phyloP scores from a whole-genome alignment of 306 rosid genomes.

The Trifolium fragiferum region DNA sequence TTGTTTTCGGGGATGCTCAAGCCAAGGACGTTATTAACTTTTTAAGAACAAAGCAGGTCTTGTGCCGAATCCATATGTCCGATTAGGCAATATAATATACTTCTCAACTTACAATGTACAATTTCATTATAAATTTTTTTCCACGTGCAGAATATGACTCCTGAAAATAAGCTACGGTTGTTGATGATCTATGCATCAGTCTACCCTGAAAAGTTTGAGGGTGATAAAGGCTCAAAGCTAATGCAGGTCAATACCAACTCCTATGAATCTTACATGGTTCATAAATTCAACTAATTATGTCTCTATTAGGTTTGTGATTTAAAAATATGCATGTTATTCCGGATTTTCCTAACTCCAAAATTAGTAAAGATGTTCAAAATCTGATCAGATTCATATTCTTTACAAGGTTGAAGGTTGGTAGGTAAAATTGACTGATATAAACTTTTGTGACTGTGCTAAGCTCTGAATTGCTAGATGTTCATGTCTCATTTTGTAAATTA shows the following conservation, averaged over 20 bases:
- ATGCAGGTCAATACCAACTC: conserved; percentile 74
- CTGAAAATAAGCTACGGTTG: conserved; percentile 90
- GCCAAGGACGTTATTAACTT: conserved; percentile 89
- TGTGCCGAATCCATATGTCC: conserved; percentile 29
- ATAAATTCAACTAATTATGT: conserved; percentile 2
- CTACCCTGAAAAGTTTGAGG: conserved; percentile 93
- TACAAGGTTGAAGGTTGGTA: conserved; percentile 22
- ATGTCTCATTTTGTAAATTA: conserved; percentile 12
- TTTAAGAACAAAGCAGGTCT: conserved; percentile 83
- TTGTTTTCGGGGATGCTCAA: conserved; percentile 96
- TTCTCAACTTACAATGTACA: conserved; percentile 8
- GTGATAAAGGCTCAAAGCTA: conserved; percentile 83
- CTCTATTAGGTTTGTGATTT: conserved; percentile 3
- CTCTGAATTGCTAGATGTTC: conserved; percentile 11
- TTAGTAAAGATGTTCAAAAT: conserved; percentile 29
- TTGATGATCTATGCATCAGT: conserved; percentile 86
- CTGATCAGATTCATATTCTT: conserved; percentile 26
- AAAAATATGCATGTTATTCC: conserved; percentile 15
- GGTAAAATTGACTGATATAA: conserved; percentile 19
- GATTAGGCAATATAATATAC: conserved; percentile 27
- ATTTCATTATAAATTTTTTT: not conserved
- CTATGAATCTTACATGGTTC: conserved; percentile 24
- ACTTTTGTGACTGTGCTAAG: not conserved
- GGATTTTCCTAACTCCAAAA: conserved; percentile 2
- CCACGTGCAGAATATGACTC: conserved; percentile 60